These are phyloP conservation scores for Tuber umbilicatum DNA, from an alignment of 495 filamentous ascomycete species.

Conservation along the genomic window DNA sequence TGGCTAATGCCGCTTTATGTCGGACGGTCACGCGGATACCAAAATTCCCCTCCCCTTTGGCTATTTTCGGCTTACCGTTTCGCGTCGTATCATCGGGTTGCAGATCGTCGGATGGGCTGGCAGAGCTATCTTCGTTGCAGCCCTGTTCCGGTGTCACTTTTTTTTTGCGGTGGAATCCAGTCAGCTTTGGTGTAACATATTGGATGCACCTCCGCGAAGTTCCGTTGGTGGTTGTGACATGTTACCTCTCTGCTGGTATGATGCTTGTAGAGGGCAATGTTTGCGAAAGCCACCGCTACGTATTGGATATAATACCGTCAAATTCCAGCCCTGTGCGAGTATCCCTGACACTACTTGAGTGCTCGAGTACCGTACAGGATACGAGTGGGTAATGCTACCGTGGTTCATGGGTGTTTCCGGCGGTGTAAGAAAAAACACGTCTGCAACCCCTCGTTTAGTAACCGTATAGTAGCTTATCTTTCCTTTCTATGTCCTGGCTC, in stretches of 20 bases:
- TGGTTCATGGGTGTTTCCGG: background rate
- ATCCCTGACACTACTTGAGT: background rate
- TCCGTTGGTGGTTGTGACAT: background rate
- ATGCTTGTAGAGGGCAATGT: background rate
- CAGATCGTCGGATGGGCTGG: background rate
- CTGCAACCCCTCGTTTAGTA: background rate
- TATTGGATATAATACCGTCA: too few species aligned
- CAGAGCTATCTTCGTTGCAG: too few species aligned
- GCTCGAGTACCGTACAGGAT: background rate
- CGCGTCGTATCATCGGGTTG: background rate
- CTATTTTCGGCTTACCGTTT: background rate
- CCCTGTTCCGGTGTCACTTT: background rate
- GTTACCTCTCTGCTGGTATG: too few species aligned
- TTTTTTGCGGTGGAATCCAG: background rate
- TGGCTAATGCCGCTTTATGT: background rate
- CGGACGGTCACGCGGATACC: background rate
- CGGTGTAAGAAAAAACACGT: background rate
- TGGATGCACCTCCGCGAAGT: background rate
- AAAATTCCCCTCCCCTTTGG: background rate
- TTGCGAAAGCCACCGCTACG: background rate
- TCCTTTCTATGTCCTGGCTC: background rate
- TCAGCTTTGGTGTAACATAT: background rate
- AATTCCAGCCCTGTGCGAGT: background rate
- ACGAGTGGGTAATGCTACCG: background rate
- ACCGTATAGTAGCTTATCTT: background rate